A percentile compares a stretch with the other conserved stretches of the same genome.
phyloP scores from a whole-genome alignment of 2,329 filamentous ascomycete species.

The Didymella lethalis region DNA sequence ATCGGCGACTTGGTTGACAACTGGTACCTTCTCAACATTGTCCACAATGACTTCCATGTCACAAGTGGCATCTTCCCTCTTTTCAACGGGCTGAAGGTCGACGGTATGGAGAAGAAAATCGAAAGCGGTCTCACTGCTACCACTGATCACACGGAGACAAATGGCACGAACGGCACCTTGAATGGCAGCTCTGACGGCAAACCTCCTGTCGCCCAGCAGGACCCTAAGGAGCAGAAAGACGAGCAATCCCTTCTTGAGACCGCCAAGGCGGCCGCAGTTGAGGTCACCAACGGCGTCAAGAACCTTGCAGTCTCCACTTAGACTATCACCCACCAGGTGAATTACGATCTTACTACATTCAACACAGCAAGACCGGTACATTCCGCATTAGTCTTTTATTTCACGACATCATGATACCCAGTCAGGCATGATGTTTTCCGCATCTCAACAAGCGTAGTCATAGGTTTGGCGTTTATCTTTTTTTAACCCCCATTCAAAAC shows the following conservation, averaged over 20 bases:
- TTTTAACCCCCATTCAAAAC: neutral
- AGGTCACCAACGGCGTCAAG: conserved; percentile 44
- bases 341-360: conserved; percentile 42
- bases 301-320: conserved; percentile 39
- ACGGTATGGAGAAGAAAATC: conserved; percentile 64
- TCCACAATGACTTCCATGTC: conserved; percentile 97
- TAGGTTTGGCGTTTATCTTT: conserved; percentile 15
- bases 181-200: conserved; percentile 20
- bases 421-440: conserved; percentile 18
- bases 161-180: conserved; percentile 27
- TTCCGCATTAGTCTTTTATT: conserved; percentile 20
- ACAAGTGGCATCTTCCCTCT: conserved; percentile 82
- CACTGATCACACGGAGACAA: conserved; percentile 19
- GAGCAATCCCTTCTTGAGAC: conserved; percentile 33
- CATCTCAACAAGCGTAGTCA: conserved; percentile 33
- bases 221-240: conserved; percentile 26
- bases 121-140: conserved; percentile 25
- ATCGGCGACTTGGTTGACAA: conserved; percentile 85
- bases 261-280: conserved; percentile 39
- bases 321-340: conserved; percentile 13
- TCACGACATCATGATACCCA: conserved; percentile 18
- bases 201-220: conserved; percentile 11
- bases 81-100: conserved; percentile 78
- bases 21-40: conserved; percentile 96
- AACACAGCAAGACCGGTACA: conserved; percentile 42